Conservation (phyloP, 306 rosid genomes). For the Parietaria judaica region DNA sequence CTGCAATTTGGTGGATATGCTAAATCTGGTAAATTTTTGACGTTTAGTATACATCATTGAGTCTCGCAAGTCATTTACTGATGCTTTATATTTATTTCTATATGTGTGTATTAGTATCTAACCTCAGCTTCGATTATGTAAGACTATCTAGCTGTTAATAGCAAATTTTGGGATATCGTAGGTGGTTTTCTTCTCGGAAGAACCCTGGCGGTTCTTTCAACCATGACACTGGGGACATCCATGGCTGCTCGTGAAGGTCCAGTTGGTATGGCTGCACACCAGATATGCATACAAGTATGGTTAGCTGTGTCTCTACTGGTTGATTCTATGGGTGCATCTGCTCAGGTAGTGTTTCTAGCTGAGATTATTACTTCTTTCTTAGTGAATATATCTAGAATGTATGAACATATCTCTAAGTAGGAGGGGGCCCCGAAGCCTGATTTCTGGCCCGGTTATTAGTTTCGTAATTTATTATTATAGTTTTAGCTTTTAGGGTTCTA, state of each 20-base stretch:
- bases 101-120: constrained; percentile 4
- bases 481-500: too few species aligned
- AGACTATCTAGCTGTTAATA: constrained; percentile 2
- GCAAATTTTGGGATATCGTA: constrained; percentile 31
- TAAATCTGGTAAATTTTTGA: constrained; percentile 53
- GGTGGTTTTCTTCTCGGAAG: constrained; percentile 93
- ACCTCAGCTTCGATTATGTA: constrained; percentile 13
- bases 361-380: constrained; percentile 3
- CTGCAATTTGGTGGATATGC: constrained; percentile 82
- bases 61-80: not conserved
- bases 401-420: not conserved
- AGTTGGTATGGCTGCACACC: constrained; percentile 98
- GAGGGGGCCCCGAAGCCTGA: too few species aligned
- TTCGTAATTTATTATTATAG: too few species aligned
- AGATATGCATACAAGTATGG: constrained; percentile 97
- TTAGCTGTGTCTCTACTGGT: constrained; percentile 92
- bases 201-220: constrained; percentile 80
- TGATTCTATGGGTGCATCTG: constrained; percentile 79
- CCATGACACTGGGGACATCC: constrained; percentile 85
- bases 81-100: not conserved
- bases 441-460: too few species aligned
- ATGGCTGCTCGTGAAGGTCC: constrained; percentile 98
- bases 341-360: constrained; percentile 45
- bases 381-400: not conserved
- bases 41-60: not conserved